Evolutionary conservation across 352 stramenopile genomes (phyloP), one percentile per base, ranked within the genome.

Genomic region (Saprolegnia diclina): DNA sequence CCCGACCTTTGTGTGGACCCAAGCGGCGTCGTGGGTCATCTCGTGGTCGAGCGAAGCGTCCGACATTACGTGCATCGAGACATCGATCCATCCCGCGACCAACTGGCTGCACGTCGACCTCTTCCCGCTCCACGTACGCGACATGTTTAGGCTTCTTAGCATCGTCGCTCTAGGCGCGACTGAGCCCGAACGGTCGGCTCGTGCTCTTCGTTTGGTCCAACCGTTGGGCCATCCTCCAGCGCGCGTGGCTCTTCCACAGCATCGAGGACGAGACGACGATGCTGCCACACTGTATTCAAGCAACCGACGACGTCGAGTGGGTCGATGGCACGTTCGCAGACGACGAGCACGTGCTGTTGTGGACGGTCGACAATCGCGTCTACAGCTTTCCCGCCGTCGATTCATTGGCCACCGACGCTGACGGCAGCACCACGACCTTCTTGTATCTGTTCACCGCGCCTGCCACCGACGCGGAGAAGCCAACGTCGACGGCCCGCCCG

Each of bases 21-120:
- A 90, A 67, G 76, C 90, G n/a, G 90, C 76, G 42, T 90, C 82
- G 40, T 94, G 86, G 86, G 79, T 94, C 4, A 78, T 94, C 16
- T 92, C 86, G 54, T 94, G 86, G 86, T 84, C 86, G 0, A 81
- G 90, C 57, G 81, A 92, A n/a, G 75, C 84, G 1, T 74, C 89
- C 9, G 86, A 94, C 59, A 91, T 94, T 53, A 92, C 84, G 16
- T 94, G 86, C 38, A 92, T 85, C 0, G 83, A 94, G 50, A 92
- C 62, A 81, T 56, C 91, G 81, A 10, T 92, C 81, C 11, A 73
- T 91, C 29, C 90, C 86, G 81, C 5, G 84, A 92, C 74, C 88
- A 94, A 61, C 90, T 94, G 82, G 89, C 89, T 71, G 82, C 83
- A 13, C 81, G 90, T 62, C 88, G 81, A 5, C 80, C 81, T 21